A percentile compares a stretch with the other conserved stretches of the same genome.
phyloP scores from a whole-genome alignment of 2,329 filamentous ascomycete species.

The Paecilomyces variotii region DNA sequence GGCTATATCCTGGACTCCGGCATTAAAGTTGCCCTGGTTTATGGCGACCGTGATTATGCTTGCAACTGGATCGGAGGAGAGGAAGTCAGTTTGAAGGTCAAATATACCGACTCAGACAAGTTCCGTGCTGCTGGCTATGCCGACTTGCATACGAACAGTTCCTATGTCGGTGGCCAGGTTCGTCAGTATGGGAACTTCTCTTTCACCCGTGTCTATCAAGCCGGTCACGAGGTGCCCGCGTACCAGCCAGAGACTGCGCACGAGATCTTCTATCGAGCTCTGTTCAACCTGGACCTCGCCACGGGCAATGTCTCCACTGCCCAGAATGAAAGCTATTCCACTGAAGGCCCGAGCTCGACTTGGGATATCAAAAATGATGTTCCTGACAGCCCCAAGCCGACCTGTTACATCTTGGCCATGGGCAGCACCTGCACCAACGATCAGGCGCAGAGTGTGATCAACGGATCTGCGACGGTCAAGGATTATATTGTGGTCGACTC shows the following conservation, averaged over 20 bases:
- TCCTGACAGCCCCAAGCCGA: slow-evolving; percentile 30
- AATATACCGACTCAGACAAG: slow-evolving; percentile 34
- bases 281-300: slow-evolving; percentile 46
- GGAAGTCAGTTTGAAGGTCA: slow-evolving; percentile 41
- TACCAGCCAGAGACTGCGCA: slow-evolving; percentile 49
- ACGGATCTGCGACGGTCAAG: slow-evolving; percentile 39
- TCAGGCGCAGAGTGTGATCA: slow-evolving; percentile 30
- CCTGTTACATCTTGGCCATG: slow-evolving; percentile 39
- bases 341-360: slow-evolving; percentile 30
- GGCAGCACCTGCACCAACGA: slow-evolving; percentile 36
- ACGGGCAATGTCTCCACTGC: slow-evolving; percentile 42
- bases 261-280: slow-evolving; percentile 46
- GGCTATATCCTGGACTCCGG: slow-evolving; percentile 48
- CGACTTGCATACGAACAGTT: slow-evolving; percentile 32
- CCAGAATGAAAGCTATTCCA: slow-evolving; percentile 29
- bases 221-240: slow-evolving; percentile 43
- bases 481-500: slow-evolving; percentile 38
- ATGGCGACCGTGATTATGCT: slow-evolving; percentile 52
- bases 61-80: slow-evolving; percentile 54
- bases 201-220: slow-evolving; percentile 41
- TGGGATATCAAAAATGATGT: slow-evolving; percentile 40
- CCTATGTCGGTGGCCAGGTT: slow-evolving; percentile 39
- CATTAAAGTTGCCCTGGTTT: slow-evolving; percentile 50
- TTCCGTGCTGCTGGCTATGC: slow-evolving; percentile 47
- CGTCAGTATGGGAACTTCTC: slow-evolving; percentile 43